These are phyloP conservation scores for Pichia membranifaciens DNA, from an alignment of 805 yeast genomes.

Conservation along the genomic window DNA sequence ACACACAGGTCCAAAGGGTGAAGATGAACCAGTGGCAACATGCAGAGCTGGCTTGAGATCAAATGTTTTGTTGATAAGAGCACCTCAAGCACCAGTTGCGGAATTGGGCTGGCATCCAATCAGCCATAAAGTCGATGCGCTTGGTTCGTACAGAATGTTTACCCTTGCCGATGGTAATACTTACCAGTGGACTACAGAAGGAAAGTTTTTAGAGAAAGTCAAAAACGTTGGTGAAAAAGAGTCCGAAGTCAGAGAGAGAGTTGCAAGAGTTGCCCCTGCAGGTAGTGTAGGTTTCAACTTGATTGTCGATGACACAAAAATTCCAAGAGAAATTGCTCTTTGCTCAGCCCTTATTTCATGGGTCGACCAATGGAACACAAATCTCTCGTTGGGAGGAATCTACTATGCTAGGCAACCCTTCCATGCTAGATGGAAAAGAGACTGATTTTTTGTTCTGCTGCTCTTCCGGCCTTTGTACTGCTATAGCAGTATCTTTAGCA, in stretches of 20 bases:
- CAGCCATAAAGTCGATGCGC: conserved; percentile 54
- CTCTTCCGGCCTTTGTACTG: no score
- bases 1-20: conserved; percentile 41
- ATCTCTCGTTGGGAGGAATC: conserved; percentile 57
- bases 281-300: conserved; percentile 51
- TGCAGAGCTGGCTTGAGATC: conserved; percentile 57
- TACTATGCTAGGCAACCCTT: conserved; percentile 47
- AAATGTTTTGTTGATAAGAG: conserved; percentile 49
- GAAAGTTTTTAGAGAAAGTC: conserved; percentile 52
- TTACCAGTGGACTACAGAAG: conserved; percentile 61
- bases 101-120: conserved; percentile 63
- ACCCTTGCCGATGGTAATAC: conserved; percentile 53
- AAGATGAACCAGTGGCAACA: conserved; percentile 53
- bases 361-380: conserved; percentile 65
- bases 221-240: conserved; percentile 58
- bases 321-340: conserved; percentile 53
- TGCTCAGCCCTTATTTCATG: conserved; percentile 54
- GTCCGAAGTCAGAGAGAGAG: conserved; percentile 56
- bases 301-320: conserved; percentile 46
- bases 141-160: conserved; percentile 55
- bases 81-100: conserved; percentile 43
- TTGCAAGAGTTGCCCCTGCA: conserved; percentile 52
- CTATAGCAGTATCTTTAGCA: no score
- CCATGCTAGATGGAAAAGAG: conserved; percentile 54
- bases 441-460: conserved; percentile 22